Percentiles rank a stretch among this genome's conserved stretches.
Conservation (phyloP, 148 eudicot genomes). For the Fagopyrum tataricum region DNA sequence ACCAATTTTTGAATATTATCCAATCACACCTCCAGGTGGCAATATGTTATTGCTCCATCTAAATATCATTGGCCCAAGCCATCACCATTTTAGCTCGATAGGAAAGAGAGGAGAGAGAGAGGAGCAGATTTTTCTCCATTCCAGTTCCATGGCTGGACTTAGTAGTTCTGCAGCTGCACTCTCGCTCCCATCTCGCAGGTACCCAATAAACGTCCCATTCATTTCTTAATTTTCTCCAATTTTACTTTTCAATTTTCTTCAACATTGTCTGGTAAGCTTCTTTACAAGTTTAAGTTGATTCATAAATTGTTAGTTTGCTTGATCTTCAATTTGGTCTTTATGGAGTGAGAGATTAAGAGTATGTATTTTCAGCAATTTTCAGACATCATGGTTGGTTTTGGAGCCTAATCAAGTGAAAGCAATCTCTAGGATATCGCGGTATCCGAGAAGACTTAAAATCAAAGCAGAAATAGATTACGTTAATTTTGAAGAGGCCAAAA, state of each 20-base stretch:
- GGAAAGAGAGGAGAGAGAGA: slow-evolving; percentile 13
- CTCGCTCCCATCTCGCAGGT: slow-evolving; percentile 62
- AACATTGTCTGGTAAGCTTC: neutral
- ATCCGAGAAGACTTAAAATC: slow-evolving; percentile 29
- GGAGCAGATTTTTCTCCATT: neutral
- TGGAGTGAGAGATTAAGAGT: slow-evolving; percentile 5
- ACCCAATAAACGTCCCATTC: neutral
- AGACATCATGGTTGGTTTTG: slow-evolving; percentile 45
- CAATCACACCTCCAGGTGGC: slow-evolving; percentile 49
- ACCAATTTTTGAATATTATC: neutral
- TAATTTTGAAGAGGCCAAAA: slow-evolving; percentile 70
- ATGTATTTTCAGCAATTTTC: slow-evolving; percentile 56
- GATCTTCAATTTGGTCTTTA: neutral
- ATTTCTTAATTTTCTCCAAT: neutral
- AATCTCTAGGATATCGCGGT: slow-evolving; percentile 24
- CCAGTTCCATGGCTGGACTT: slow-evolving; percentile 57
- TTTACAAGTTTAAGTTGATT: neutral
- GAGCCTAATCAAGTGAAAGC: slow-evolving; percentile 31
- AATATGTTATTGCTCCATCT: slow-evolving; percentile 31
- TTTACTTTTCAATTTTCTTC: neutral
- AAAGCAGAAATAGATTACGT: slow-evolving; percentile 68
- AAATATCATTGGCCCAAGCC: slow-evolving; percentile 33
- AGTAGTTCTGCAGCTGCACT: slow-evolving; percentile 31
- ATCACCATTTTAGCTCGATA: slow-evolving; percentile 7
- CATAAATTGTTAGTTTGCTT: neutral